Base-by-base conservation (phyloP, 2,329 filamentous ascomycete species). In the Fonsecaea nubica region DNA sequence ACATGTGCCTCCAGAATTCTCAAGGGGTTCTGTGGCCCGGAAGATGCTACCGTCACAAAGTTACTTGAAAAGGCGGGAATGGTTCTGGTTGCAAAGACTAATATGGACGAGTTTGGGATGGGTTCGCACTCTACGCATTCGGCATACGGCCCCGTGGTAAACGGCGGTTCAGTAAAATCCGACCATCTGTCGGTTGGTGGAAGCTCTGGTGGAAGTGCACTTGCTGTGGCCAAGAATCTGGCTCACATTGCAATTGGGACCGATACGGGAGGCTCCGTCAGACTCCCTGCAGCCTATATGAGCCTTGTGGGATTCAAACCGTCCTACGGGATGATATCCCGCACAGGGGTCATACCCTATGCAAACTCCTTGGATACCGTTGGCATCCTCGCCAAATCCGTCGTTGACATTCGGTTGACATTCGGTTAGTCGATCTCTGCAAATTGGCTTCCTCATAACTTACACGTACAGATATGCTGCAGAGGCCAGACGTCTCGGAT, bases 51-150 rank as follows among this genome's bases (percentile, higher is more conserved):
- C 8, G 89, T 97, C 18, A 87, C 96, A 38, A 80, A 84, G 59
- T 86, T 89, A 72, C 83, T 97, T 38, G 85, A 86, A 63, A 76
- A 81, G 33, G 83, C 85, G 4, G 90, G 90, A 50, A 88, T 87
- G 5, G 77, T 85, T 5, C 77, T 94, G 1, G 83, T 89, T 1
- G 90, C 90, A 6, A 97, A 97, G 78, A 93, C 92, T 1, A 97
- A 96, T 76, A 88, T 98, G 83, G 95, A 98, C 79, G 95, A 96
- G 76, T 97, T 97, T 76, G 93, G 93, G 33, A 97, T 97, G 93
- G 93, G 93, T 1, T 96, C 92, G 8, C 90, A 97, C 75, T 90
- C 89, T 1, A 85, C 83, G 21, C 81, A 89, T 73, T 93, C 92
- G 0, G 79, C 83, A 62, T 87, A 89, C 72, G 91, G 91, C 1